phyloP scores from a whole-genome alignment of 2,329 filamentous ascomycete species.

The Uncinocarpus reesii region DNA sequence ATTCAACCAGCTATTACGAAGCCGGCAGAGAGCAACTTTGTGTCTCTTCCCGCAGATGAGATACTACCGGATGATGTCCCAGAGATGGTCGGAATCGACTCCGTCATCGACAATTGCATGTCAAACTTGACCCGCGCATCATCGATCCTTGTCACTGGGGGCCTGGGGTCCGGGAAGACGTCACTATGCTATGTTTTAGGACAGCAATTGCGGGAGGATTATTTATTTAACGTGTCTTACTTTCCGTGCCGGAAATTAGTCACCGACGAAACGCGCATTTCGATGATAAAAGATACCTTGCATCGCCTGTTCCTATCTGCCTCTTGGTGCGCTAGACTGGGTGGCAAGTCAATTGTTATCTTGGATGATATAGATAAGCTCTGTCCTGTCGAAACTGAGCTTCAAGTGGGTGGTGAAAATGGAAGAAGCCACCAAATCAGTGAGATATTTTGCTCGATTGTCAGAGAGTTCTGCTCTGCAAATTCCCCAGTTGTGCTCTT shows the following conservation, averaged over 20 bases:
- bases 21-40: conserved; percentile 43
- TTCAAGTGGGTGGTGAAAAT: conserved; percentile 89
- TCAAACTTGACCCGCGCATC: conserved; percentile 74
- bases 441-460: conserved; percentile 73
- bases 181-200: conserved; percentile 67
- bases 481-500: conserved; percentile 76
- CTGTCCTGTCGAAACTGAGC: conserved; percentile 85
- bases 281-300: conserved; percentile 81
- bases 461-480: conserved; percentile 70
- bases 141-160: conserved; percentile 80
- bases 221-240: conserved; percentile 72
- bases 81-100: conserved; percentile 73
- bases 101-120: conserved; percentile 59
- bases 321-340: conserved; percentile 79
- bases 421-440: conserved; percentile 84
- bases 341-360: conserved; percentile 73
- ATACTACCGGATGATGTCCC: conserved; percentile 46
- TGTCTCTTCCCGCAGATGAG: conserved; percentile 42
- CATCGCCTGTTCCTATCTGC: conserved; percentile 76
- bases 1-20: conserved; percentile 63
- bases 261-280: conserved; percentile 80
- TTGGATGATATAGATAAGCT: conserved; percentile 89
- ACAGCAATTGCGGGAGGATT: conserved; percentile 58
- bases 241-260: conserved; percentile 79
- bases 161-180: conserved; percentile 82